Evolutionary conservation across 177 flowering plant species (phyloP), one percentile per base, ranked within the genome.

Genomic region (Telopea speciosissima): DNA sequence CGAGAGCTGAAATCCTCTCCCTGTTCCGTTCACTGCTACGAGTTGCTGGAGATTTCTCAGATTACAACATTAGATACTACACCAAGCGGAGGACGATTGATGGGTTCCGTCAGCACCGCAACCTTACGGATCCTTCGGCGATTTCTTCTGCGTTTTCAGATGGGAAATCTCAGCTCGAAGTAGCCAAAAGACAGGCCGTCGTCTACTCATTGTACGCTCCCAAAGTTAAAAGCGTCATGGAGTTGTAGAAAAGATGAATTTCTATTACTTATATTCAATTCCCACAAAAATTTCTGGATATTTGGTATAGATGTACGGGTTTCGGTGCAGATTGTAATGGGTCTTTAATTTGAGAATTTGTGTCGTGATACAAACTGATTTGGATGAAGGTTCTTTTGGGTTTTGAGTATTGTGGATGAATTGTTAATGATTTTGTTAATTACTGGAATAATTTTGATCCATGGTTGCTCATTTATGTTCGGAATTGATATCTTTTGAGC

Each of bases 41-140:
- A 28, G 81, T 87, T 40, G 84, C 94, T 9, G 79, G 88, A 12
- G 60, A 40, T 2, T 91, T 91, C 80, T 21, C 85, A 13, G 98
- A 93, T 71, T 93, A 93, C 85, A 93, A 93, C 84, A 72, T 91
- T 59, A 76, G 92, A 56, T 92, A 91, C 71, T 91, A 93, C 82
- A 70, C 84, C 14, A 91, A 81, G 73, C 86, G 89, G 31, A 84
- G 97, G 7, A 77, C 94, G 9, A 63, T 79, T 69, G 94, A 91
- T 78, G 91, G 81, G 62, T 91, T 91, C 73, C 90, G 89, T 70
- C 72, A 75, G 9, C 85, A 85, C 76, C 70, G 73, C 36, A 19
- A 65, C 24, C 81, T 89, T 13, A 68, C 89, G 31, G 92, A 91
- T 66, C 79, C 84, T 0, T 68, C 83, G 1, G n/a, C 77, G 6